These are phyloP conservation scores for Aphanocladium album DNA, from an alignment of 2,329 filamentous ascomycete species.

Conservation along the genomic window DNA sequence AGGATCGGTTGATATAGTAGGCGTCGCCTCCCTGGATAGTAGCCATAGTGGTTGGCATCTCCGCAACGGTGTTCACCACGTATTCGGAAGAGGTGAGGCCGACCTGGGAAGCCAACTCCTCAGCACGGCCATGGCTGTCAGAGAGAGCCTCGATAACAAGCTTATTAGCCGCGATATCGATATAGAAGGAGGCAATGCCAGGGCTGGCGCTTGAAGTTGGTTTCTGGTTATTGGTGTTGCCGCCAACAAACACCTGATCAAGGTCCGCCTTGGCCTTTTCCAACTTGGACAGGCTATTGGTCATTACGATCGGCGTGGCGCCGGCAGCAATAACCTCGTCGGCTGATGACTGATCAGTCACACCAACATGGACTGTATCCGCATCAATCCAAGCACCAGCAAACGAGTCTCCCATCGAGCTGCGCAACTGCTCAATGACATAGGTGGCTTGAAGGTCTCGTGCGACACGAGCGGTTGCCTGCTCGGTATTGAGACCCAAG, in stretches of 20 bases:
- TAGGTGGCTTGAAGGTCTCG: slow-evolving; percentile 30
- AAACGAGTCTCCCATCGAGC: slow-evolving; percentile 28
- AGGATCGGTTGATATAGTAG: slow-evolving; percentile 29
- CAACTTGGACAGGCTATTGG: slow-evolving; percentile 34
- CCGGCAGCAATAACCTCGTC: slow-evolving; percentile 31
- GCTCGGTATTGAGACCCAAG: slow-evolving; percentile 33
- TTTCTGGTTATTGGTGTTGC: slow-evolving; percentile 21
- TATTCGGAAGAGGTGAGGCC: slow-evolving; percentile 32
- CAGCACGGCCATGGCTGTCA: slow-evolving; percentile 29
- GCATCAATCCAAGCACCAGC: slow-evolving; percentile 36
- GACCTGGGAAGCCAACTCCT: slow-evolving; percentile 31
- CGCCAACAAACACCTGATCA: slow-evolving; percentile 34
- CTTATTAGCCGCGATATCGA: slow-evolving; percentile 36
- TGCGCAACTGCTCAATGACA: slow-evolving; percentile 32
- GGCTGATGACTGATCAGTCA: slow-evolving; percentile 32
- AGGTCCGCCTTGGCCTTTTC: slow-evolving; percentile 36
- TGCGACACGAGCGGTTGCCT: slow-evolving; percentile 33
- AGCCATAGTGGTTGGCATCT: slow-evolving; percentile 30
- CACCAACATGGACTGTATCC: slow-evolving; percentile 28
- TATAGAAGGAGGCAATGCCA: slow-evolving; percentile 34
- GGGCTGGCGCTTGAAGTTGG: slow-evolving; percentile 18
- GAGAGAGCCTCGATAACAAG: slow-evolving; percentile 33
- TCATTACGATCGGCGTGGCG: slow-evolving; percentile 28
- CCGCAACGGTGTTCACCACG: slow-evolving; percentile 29
- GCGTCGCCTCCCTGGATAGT: slow-evolving; percentile 33